Evolutionary conservation across 345 rosid genomes (phyloP).

Genomic region (Eucalyptus marginata): DNA sequence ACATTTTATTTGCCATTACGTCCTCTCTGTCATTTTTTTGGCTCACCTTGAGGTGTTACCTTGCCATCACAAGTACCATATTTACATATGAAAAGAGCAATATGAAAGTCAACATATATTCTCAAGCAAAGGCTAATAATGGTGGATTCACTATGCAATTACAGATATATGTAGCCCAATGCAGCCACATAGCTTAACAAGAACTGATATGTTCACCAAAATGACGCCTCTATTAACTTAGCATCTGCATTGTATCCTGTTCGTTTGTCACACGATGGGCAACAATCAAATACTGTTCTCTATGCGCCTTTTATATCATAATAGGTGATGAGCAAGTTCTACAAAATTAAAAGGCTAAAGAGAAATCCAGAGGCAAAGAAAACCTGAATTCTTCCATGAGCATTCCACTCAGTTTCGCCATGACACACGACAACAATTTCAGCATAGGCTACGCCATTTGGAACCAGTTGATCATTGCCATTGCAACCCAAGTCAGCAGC

Average conservation of each 20-base stretch:
- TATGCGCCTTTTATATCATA: not conserved
- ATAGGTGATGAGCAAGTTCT: not conserved
- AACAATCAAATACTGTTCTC: not conserved
- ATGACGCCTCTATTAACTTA: not conserved
- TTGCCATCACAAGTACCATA: not conserved
- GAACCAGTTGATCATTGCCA: slow-evolving; percentile 2
- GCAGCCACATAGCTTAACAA: not conserved
- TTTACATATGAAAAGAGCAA: not conserved
- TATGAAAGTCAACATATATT: not conserved
- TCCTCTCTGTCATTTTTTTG: not conserved
- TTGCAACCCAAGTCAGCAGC: not conserved
- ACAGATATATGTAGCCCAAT: not conserved
- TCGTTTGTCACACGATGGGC: not conserved
- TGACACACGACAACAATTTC: slow-evolving; percentile 69
- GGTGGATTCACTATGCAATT: not conserved
- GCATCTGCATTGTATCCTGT: not conserved
- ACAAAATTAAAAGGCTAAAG: not conserved
- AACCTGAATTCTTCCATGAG: slow-evolving; percentile 64
- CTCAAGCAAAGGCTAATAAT: not conserved
- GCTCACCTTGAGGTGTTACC: not conserved
- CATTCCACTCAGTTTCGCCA: slow-evolving; percentile 83
- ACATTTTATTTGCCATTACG: not conserved
- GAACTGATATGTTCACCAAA: not conserved
- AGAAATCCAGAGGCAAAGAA: not conserved
- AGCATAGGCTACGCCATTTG: slow-evolving; percentile 12